Evolutionary conservation across 768 basidiomycete species (phyloP).

Genomic region (Lanmaoa pseudosensibilis): DNA sequence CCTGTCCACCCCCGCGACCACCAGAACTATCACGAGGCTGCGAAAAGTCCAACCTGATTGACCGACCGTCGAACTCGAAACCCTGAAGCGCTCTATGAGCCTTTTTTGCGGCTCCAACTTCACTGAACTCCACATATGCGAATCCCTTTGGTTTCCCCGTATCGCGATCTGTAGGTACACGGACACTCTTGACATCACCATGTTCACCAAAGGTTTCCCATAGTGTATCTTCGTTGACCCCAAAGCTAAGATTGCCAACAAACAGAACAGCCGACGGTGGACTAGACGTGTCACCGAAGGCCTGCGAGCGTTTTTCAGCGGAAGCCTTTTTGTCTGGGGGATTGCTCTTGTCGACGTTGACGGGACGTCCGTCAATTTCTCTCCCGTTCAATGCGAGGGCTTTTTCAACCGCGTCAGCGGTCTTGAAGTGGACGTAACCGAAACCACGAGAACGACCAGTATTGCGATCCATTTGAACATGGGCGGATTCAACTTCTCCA

Average conservation of each 20-base stretch:
- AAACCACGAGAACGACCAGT: slow-evolving; percentile 84
- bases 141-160: slow-evolving; percentile 91
- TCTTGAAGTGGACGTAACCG: slow-evolving; percentile 78
- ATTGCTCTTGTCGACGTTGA: slow-evolving; percentile 83
- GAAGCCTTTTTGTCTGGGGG: slow-evolving; percentile 54
- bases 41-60: slow-evolving; percentile 81
- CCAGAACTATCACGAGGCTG: slow-evolving; percentile 71
- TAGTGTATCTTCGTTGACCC: slow-evolving; percentile 75
- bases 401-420: slow-evolving; percentile 70
- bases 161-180: slow-evolving; percentile 91
- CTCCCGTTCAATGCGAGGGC: slow-evolving; percentile 79
- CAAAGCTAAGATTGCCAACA: slow-evolving; percentile 87
- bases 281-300: slow-evolving; percentile 70
- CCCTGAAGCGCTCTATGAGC: slow-evolving; percentile 72
- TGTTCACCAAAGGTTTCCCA: slow-evolving; percentile 91
- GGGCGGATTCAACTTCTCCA: slow-evolving; percentile 87
- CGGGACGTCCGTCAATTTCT: slow-evolving; percentile 88
- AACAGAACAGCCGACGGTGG: slow-evolving; percentile 79
- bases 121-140: slow-evolving; percentile 93
- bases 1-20: slow-evolving; percentile 49
- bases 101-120: slow-evolving; percentile 74
- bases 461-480: slow-evolving; percentile 82
- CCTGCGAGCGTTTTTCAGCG: slow-evolving; percentile 69
- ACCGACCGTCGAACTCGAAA: slow-evolving; percentile 77
- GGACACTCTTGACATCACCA: slow-evolving; percentile 80